Evolutionary conservation across 2,329 filamentous ascomycete species (phyloP).

Genomic region (Stemphylium lycopersici): DNA sequence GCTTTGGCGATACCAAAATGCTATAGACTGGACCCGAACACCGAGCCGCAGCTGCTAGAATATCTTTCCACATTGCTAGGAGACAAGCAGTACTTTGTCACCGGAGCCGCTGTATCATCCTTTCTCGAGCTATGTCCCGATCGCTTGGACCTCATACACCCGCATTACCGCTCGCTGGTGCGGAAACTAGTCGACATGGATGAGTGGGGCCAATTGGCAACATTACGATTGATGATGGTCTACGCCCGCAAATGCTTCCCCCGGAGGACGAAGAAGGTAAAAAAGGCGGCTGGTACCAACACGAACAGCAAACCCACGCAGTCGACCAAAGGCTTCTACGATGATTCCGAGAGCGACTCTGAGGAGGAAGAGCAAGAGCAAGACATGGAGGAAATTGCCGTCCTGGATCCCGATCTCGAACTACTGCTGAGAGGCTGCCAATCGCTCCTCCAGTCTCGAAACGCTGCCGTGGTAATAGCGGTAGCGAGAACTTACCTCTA

Average conservation of each 20-base stretch:
- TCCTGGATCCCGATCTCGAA: conserved; percentile 81
- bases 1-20: conserved; percentile 96
- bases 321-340: conserved; percentile 77
- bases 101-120: conserved; percentile 86
- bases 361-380: conserved; percentile 55
- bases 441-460: conserved; percentile 88
- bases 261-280: conserved; percentile 64
- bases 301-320: conserved; percentile 46
- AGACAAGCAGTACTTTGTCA: conserved; percentile 96
- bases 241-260: conserved; percentile 93
- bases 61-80: conserved; percentile 79
- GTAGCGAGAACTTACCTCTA: conserved; percentile 85
- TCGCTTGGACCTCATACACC: conserved; percentile 84
- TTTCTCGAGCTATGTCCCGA: conserved; percentile 91
- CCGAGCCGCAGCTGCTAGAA: conserved; percentile 82
- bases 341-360: conserved; percentile 57
- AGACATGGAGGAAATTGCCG: conserved; percentile 61
- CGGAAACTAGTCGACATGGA: conserved; percentile 98
- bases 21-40: conserved; percentile 85
- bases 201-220: conserved; percentile 93
- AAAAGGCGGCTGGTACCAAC: conserved; percentile 55
- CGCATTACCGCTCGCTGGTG: conserved; percentile 83
- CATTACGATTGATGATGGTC: conserved; percentile 77
- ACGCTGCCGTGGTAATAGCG: conserved; percentile 88
- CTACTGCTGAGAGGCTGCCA: conserved; percentile 79